Conservation (phyloP, 208 protist species). For the Tritrichomonas musculus region DNA sequence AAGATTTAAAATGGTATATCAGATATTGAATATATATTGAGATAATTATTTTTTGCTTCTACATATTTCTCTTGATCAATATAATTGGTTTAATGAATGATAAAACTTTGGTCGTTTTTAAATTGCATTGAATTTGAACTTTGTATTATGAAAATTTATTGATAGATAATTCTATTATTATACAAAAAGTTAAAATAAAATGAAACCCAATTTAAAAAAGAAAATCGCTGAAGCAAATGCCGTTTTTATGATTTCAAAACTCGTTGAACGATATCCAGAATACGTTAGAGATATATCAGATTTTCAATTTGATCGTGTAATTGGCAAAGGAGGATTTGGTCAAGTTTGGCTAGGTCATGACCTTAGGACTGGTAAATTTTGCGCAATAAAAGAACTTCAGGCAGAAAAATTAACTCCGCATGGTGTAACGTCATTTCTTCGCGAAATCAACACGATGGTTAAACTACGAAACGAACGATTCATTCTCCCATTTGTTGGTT, state of each 20-base stretch:
- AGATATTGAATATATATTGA: too few relatives aligned
- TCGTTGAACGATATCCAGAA: not conserved
- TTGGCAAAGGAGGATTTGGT: not conserved
- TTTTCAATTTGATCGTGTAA: not conserved
- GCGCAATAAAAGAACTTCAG: not conserved
- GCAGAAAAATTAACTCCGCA: not conserved
- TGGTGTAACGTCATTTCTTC: not conserved
- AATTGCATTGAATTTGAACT: too few relatives aligned
- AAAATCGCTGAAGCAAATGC: too few relatives aligned
- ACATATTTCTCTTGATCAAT: too few relatives aligned
- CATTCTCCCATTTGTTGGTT: not conserved
- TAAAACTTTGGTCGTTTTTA: too few relatives aligned
- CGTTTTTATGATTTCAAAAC: not conserved
- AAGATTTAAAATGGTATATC: too few relatives aligned
- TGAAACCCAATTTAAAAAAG: too few relatives aligned
- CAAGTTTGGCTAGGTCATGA: constrained; percentile 20
- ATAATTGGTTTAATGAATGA: too few relatives aligned
- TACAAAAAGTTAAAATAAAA: too few relatives aligned
- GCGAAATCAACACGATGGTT: not conserved
- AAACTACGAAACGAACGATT: not conserved
- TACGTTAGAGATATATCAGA: not conserved
- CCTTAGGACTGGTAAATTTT: not conserved
- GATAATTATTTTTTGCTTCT: too few relatives aligned
- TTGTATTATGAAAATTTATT: too few relatives aligned
- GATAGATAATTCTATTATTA: too few relatives aligned